phyloP scores from a whole-genome alignment of 225 moss, liverwort and hornwort genomes.

The Polytrichum formosum region DNA sequence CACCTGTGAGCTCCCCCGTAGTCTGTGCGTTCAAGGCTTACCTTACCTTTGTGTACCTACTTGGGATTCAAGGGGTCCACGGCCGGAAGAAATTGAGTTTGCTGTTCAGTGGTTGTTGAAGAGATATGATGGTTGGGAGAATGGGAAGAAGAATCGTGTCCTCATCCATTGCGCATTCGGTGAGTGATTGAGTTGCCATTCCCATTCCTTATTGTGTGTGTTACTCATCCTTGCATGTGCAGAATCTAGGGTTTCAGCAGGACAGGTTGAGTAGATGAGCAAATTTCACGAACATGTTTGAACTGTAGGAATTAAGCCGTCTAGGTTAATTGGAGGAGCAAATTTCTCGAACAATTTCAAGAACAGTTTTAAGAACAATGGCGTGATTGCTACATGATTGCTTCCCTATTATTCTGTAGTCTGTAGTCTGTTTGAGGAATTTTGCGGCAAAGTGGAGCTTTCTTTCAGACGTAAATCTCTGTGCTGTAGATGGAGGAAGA shows the following conservation, averaged over 20 bases:
- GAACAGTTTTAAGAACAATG: not conserved
- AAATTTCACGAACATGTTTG: not conserved
- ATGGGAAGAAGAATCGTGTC: slow-evolving; percentile 19
- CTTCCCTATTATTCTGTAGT: too few species aligned
- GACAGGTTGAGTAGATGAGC: not conserved
- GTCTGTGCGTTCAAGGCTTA: slow-evolving; percentile 26
- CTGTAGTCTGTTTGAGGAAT: too few species aligned
- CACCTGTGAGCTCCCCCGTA: slow-evolving; percentile 85
- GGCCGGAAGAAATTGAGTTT: slow-evolving; percentile 56
- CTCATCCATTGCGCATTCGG: slow-evolving; percentile 91
- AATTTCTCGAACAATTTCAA: not conserved
- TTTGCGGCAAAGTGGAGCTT: too few species aligned
- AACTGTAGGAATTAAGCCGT: not conserved
- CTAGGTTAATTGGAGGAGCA: not conserved
- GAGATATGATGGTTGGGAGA: slow-evolving; percentile 24
- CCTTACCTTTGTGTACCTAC: slow-evolving; percentile 69
- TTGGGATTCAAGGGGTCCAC: slow-evolving; percentile 81
- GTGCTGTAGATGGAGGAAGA: too few species aligned
- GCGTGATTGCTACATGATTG: too few species aligned
- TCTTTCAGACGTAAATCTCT: too few species aligned
- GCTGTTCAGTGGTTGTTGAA: slow-evolving; percentile 73
- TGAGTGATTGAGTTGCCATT: slow-evolving; percentile 11
- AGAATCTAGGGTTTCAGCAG: not conserved
- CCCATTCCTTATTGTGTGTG: not conserved
- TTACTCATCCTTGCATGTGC: not conserved